phyloP scores from a whole-genome alignment of 2,329 filamentous ascomycete genomes.

The Nothomitra cinnamomea region DNA sequence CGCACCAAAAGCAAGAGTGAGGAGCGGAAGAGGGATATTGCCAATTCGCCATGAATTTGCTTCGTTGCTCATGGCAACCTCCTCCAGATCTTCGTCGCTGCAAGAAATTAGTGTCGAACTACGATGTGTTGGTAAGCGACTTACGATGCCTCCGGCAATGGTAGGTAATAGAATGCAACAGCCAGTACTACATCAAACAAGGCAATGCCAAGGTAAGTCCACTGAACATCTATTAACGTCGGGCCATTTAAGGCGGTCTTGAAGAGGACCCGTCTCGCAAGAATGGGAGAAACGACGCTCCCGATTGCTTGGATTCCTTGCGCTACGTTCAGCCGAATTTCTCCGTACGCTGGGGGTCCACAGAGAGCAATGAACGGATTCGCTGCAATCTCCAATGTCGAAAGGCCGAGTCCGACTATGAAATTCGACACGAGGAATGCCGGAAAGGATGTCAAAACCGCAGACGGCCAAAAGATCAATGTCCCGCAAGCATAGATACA shows the following conservation, averaged over 20 bases:
- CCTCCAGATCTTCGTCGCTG: slow-evolving; percentile 37
- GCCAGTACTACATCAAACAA: slow-evolving; percentile 42
- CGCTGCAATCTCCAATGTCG: slow-evolving; percentile 40
- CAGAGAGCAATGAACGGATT: slow-evolving; percentile 47
- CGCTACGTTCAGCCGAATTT: slow-evolving; percentile 41
- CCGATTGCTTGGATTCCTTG: slow-evolving; percentile 45
- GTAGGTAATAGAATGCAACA: slow-evolving; percentile 42
- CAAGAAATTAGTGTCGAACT: background rate
- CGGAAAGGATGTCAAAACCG: slow-evolving; percentile 41
- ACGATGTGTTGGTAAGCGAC: background rate
- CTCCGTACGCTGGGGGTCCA: slow-evolving; percentile 41
- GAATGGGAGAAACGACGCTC: slow-evolving; percentile 39
- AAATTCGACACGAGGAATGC: slow-evolving; percentile 46
- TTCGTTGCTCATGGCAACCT: slow-evolving; percentile 32
- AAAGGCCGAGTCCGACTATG: slow-evolving; percentile 42
- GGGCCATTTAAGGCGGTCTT: slow-evolving; percentile 28
- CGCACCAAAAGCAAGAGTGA: slow-evolving; percentile 36
- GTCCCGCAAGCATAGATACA: slow-evolving; percentile 45
- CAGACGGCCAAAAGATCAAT: slow-evolving; percentile 47
- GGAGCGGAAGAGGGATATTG: slow-evolving; percentile 34
- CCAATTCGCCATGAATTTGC: slow-evolving; percentile 29
- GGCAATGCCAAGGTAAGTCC: slow-evolving; percentile 46
- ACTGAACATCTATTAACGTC: slow-evolving; percentile 42
- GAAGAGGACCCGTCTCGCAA: slow-evolving; percentile 42
- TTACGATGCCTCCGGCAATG: slow-evolving; percentile 39